Evolutionary conservation across 805 yeast species (phyloP), one percentile per base, ranked within the genome.

Genomic region (Nakazawaea wickerhamii): DNA sequence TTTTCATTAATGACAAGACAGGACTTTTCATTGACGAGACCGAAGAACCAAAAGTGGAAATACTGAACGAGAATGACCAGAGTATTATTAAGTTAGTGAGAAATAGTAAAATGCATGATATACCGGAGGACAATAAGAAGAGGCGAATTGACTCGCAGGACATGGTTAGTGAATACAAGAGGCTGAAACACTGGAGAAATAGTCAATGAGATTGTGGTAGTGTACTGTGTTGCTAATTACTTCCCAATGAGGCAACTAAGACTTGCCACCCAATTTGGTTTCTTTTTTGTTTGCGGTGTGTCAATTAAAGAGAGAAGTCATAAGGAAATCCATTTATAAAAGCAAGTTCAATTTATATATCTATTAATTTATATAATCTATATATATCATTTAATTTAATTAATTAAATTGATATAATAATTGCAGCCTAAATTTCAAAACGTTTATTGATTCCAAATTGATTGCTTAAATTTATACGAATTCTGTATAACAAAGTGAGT

Each of bases 1-100:
- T 83, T 3, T 57, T 63, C 11, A 65, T 83, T 20, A 64, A 67
- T 40, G 89, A 83, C 50, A 60, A 73, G 1, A 79, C 88, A 0
- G 90, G 90, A 1, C 58, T 82, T 17, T 81, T 73, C 60, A 71
- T 74, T 41, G 38, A 40, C 21, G 26, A 23, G n/a, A 15, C 26
- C 7, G 35, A 35, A 10, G 13, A 13, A 6, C 14, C 14, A 3
- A 8, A 7, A 17, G 36, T 35, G 1, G 43, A 43, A 28, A 13
- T 11, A 8, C 46, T 38, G 19, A 43, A 43, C 19, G 43, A 38
- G 8, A 43, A 30, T 18, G 46, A 43, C 28, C 22, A 25, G 18
- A 28, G 38, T 11, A 35, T 43, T 3, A 13, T 43, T 15, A 34
- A 38, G 18, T 30, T 43, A 32, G 36, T 43, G 14, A 28, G 33